Base-by-base conservation (phyloP, 2,329 filamentous ascomycete species). In the Fusarium sp. region DNA sequence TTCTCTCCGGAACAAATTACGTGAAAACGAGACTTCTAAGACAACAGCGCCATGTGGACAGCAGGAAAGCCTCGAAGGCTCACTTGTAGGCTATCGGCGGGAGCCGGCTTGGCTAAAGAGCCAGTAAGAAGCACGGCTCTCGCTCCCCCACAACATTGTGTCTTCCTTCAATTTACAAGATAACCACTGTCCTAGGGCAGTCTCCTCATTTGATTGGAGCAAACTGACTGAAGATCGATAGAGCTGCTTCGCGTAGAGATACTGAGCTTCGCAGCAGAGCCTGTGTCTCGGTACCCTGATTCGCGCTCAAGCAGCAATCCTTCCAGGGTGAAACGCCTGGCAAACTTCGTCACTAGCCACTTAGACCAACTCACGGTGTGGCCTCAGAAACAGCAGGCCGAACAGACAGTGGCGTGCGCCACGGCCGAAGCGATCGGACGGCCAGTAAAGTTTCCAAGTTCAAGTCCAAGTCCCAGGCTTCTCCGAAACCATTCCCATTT, bases 331-430 rank as follows among this genome's bases (percentile, higher is more conserved):
- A 59, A 46, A 49, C 51, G 45, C 52, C 58, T 46, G 44, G 35
- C 42, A 42, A 59, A 45, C 52, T 39, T 57, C 23, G 33, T 61
- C 51, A 48, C 38, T 54, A 51, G 52, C 56, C 51, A 64, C 63
- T 60, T 42, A 70, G 52, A 62, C 69, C 62, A 55, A 66, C 45
- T 70, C 59, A 54, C 31, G 62, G 58, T 59, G 57, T 70, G 63
- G 70, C 66, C 66, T 70, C 73, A 70, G 61, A 70, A 66, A 69
- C 51, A 72, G 55, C 70, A 66, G 66, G 71, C 62, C 62, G 33
- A 69, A 66, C 55, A 59, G 59, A 68, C 56, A 58, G 72, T 77
- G 75, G 75, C 75, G 73, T 49, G 45, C 75, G 75, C 75, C 75
- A 77, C 75, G 70, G 48, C 75, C 73, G 72, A 72, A 70, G 65